These are phyloP conservation scores for Mortierella sp. DNA, from an alignment of 371 early-diverging fungal species.

Conservation along the genomic window DNA sequence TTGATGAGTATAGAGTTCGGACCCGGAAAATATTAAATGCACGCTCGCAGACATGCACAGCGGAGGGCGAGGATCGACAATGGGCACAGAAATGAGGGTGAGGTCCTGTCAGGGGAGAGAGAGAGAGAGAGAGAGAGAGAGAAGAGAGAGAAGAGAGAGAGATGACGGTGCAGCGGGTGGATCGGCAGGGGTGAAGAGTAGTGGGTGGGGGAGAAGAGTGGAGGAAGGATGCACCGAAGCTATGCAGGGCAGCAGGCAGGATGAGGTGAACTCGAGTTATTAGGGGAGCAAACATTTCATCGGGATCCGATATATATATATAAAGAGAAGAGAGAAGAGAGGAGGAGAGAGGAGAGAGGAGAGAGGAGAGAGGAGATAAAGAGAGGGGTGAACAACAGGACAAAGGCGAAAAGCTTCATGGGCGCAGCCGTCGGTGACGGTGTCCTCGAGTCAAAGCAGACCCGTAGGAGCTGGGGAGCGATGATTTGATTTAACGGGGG, in stretches of 20 bases:
- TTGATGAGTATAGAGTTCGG: not conserved
- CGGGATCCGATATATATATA: no score
- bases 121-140: not conserved
- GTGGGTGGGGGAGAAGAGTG: not conserved
- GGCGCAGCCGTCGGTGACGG: not conserved
- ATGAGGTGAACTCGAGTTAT: not conserved
- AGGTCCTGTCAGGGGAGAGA: not conserved
- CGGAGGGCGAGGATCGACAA: not conserved
- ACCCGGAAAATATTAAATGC: no score
- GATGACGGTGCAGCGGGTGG: no score
- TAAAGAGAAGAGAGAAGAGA: not conserved
- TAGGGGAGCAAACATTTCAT: no score
- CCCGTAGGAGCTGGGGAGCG: not conserved
- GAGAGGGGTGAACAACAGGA: no score
- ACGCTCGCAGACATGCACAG: no score
- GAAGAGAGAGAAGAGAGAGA: no score
- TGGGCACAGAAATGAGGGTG: no score
- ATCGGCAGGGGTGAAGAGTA: no score
- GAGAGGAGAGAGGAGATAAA: not conserved
- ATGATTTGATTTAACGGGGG: not conserved
- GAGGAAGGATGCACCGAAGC: not conserved
- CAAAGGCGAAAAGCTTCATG: no score
- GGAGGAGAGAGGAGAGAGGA: not conserved
- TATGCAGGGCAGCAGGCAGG: not conserved
- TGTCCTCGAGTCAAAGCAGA: not conserved